phyloP scores from a whole-genome alignment of 345 rosid genomes.

The Arabidopsis thaliana region DNA sequence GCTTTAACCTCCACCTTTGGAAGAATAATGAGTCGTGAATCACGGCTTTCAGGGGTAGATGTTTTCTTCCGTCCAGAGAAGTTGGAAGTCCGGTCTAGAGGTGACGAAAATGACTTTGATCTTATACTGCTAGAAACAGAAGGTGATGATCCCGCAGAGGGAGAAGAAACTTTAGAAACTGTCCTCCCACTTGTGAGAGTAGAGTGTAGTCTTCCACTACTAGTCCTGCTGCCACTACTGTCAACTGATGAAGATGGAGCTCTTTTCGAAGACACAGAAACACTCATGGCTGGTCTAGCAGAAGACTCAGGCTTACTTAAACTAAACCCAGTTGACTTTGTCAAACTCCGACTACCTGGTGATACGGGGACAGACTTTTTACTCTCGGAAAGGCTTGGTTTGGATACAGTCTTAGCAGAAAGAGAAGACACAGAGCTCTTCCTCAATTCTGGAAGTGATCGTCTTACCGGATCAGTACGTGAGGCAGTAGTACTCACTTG shows the following conservation, averaged over 20 bases:
- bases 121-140: slow-evolving; percentile 73
- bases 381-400: slow-evolving; percentile 55
- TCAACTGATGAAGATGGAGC: slow-evolving; percentile 66
- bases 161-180: slow-evolving; percentile 66
- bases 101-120: slow-evolving; percentile 62
- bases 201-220: slow-evolving; percentile 42
- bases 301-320: slow-evolving; percentile 56
- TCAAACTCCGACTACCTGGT: slow-evolving; percentile 55
- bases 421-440: slow-evolving; percentile 78
- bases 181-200: slow-evolving; percentile 52
- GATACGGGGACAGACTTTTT: slow-evolving; percentile 59
- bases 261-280: slow-evolving; percentile 63
- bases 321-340: slow-evolving; percentile 58
- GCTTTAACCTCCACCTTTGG: slow-evolving; percentile 95
- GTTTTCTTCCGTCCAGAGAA: slow-evolving; percentile 69
- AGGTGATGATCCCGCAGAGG: slow-evolving; percentile 63
- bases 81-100: slow-evolving; percentile 69
- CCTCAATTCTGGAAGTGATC: slow-evolving; percentile 83
- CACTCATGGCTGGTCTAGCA: slow-evolving; percentile 55
- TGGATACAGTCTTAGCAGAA: slow-evolving; percentile 54
- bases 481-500: slow-evolving; percentile 49
- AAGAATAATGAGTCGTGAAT: slow-evolving; percentile 82
- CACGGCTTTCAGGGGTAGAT: slow-evolving; percentile 70
- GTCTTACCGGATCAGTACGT: slow-evolving; percentile 60
- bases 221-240: slow-evolving; percentile 62